Evolutionary conservation across 2,329 filamentous ascomycete genomes (phyloP), one percentile per base, ranked within the genome.

Genomic region (Macrophomina tecta): DNA sequence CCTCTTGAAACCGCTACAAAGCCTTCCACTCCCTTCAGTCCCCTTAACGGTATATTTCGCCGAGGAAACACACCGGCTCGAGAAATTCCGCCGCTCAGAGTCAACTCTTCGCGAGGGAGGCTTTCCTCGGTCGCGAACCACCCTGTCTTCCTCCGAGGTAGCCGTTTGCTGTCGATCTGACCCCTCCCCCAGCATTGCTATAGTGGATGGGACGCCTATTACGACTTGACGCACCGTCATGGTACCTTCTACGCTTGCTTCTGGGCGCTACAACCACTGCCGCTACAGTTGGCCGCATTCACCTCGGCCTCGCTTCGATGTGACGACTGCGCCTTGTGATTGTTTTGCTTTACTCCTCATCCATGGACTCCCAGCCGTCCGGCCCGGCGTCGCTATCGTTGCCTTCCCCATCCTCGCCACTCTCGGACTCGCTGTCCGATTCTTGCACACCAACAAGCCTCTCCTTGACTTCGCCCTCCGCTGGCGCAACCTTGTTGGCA

Each of bases 381-480:
- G 73, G 73, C 46, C 68, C 73, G 6, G 74, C 75, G 4, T 72
- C 77, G 36, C 53, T 49, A 3, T 68, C 79, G 12, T 77, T 81
- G 23, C 78, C 84, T 30, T 82, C 76, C 6, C 73, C 70, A 64
- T 73, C 75, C 55, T 80, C 81, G 51, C 80, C 82, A 34, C 74
- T 76, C 67, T 88, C 88, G 60, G 86, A 87, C 69, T 90, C 90
- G 70, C 89, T 90, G 69, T 87, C 84, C 70, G 84, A 81, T 53
- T 89, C 86, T 42, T 86, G 85, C 56, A 97, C 84, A 0, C 90
- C 91, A 5, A 98, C 87, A 56, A 95, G 82, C 67, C 92, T 87
- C 79, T 99, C 94, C 76, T 85, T 82, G 30, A 89, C 87, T 55
- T 88, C 86, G 16, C 84, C 88, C 58, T 87, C 87, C 6, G 84